Evolutionary conservation across 2,329 filamentous ascomycete species (phyloP), one percentile per base, ranked within the genome.

Genomic region (Penicillium sclerotigenum): DNA sequence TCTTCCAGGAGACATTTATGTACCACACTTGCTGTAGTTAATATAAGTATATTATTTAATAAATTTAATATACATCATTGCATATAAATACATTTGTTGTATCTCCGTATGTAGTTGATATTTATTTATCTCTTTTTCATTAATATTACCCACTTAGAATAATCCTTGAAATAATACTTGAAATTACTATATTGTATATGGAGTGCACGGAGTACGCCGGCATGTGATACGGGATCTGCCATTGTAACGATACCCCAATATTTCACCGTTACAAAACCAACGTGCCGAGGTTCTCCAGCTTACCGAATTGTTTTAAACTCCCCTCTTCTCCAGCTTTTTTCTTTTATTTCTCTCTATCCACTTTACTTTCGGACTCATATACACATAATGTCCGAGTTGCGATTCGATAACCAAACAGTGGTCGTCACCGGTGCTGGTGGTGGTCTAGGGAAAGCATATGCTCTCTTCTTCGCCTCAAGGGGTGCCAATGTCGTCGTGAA

Each of bases 401-500:
- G 91, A 69, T 96, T 88, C 73, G 91, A 95, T 78, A 88, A 87
- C 77, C 90, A 94, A 81, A 91, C 90, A 65, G 89, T 92, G 68
- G 90, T 96, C 64, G 87, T 96, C 64, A 96, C 90, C 46, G 91
- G 90, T 68, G 90, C 90, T 60, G 90, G 90, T 62, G 90, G 88
- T 74, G 90, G 90, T 62, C 77, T 94, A 54, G 90, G 90, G 63
- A 90, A 87, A 77, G 87, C 87, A 72, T 95, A 95, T 77, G 88
- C 89, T 65, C 80, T 87, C 58, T 97, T 96, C 81, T 97, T 96
- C 73, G 94, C 84, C 56, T 91, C 90, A 54, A 86, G 93, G 71
- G 94, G 94, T 69, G 94, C 91, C 66, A 95, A 88, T 76, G 89
- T 96, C 67, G 93, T 99, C 46, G 94, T 99, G 68, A 99, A 99